These are phyloP conservation scores for Pythium coloratum DNA, from an alignment of 352 stramenopile species.

Conservation along the genomic window DNA sequence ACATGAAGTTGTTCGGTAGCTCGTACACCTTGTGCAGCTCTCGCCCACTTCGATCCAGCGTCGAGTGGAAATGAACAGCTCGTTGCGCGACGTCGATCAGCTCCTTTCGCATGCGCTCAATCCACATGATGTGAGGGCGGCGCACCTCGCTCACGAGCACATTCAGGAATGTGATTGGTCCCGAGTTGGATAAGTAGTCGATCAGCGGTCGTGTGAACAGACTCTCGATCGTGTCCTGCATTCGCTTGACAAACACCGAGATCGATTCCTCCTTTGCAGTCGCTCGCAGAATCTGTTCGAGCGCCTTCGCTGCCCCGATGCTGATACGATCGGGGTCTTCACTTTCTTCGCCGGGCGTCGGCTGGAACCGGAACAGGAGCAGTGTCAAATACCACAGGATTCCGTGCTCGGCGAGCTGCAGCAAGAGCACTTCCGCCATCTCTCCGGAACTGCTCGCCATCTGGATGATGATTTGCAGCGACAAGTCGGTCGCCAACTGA, in stretches of 20 bases:
- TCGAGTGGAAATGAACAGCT: constrained; percentile 73
- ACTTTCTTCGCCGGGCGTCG: constrained; percentile 23
- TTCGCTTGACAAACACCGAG: constrained; percentile 70
- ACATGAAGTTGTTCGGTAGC: constrained; percentile 73
- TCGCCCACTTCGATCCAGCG: constrained; percentile 49
- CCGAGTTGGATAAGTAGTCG: constrained; percentile 62
- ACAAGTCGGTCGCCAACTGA: constrained; percentile 66
- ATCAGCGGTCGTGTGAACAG: constrained; percentile 80
- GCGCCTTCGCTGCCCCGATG: constrained; percentile 67
- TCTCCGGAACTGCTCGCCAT: constrained; percentile 79
- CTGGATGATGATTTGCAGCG: constrained; percentile 79
- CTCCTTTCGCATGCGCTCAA: constrained; percentile 77
- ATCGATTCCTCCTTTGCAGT: constrained; percentile 74
- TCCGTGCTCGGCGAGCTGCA: constrained; percentile 80
- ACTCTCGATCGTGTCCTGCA: constrained; percentile 84
- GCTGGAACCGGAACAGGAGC: constrained; percentile 70
- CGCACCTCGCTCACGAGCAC: constrained; percentile 73
- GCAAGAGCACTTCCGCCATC: constrained; percentile 79
- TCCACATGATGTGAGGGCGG: constrained; percentile 88
- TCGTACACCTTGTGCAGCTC: constrained; percentile 78
- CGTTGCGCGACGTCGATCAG: constrained; percentile 62
- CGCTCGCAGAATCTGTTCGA: constrained; percentile 69
- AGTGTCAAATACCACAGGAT: constrained; percentile 84
- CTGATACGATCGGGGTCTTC: constrained; percentile 64
- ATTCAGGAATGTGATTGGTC: constrained; percentile 66